Evolutionary conservation across 1,284 basidiomycete species (phyloP), one percentile per base, ranked within the genome.

Genomic region (Taiwanofungus camphoratus): DNA sequence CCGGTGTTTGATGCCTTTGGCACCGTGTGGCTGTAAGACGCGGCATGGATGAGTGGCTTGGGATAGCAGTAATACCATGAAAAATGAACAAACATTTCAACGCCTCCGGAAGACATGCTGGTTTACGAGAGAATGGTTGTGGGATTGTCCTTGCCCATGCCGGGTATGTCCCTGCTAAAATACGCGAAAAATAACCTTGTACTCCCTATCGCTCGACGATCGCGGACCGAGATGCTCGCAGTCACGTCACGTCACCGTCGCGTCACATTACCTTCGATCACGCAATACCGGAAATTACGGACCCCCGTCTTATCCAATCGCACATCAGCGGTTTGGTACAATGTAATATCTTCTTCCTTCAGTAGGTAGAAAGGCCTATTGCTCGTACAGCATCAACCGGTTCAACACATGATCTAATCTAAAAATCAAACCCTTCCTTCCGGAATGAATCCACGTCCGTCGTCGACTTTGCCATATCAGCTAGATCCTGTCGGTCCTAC

Each of bases 361-460:
- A n/a, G n/a, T n/a, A n/a, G n/a, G n/a, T n/a, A 27, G 13, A 13
- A 27, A 27, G 26, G 8, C 7, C 26, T 27, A 27, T 33, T 8
- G 16, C 31, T 16, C 31, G 31, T 33, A 33, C 7, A 33, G 23
- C 23, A 34, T 29, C 27, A 33, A 19, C 8, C 26, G 36, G 34
- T 23, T 18, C 9, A 38, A 32, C 42, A 42, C 16, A 20, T 11
- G 15, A 20, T 6, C 22, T 18, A 31, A 27, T 21, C 39, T 74
- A 92, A 60, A 94, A 94, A 49, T 94, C 91, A 57, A 94, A 89
- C 3, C 91, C 90, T 52, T 87, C 80, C 42, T 71, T 68, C 32
- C 87, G 74, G 70, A 94, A 95, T 42, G 75, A 62, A 31, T 80
- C 73, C 44, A 93, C 58, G 48, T 66, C 68, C 44, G 67, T 61